phyloP scores from a whole-genome alignment of 208 protist species.

The Trypanosoma congolense region DNA sequence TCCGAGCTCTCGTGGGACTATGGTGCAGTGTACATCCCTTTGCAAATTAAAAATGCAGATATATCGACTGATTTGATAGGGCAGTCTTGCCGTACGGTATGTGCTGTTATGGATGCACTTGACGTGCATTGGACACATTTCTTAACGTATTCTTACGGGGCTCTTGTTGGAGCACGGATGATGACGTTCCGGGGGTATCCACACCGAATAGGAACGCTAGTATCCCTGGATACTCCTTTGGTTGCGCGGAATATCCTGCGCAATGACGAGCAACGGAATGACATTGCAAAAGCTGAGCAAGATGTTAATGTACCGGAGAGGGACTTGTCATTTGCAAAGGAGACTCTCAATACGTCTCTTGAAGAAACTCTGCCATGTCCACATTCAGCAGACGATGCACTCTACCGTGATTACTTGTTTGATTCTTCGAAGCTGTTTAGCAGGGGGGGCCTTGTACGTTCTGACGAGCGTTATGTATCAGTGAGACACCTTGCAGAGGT shows the following conservation, averaged over 20 bases:
- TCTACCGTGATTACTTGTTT: constrained; percentile 59
- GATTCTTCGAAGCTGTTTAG: constrained; percentile 30
- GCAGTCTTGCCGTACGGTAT: constrained; percentile 54
- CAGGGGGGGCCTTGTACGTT: constrained; percentile 40
- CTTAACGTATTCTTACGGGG: constrained; percentile 69
- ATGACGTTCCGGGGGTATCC: constrained; percentile 43
- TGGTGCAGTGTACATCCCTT: constrained; percentile 74
- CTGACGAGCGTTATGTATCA: constrained; percentile 58
- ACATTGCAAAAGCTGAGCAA: constrained; percentile 55
- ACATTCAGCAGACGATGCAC: constrained; percentile 26
- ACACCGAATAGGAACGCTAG: constrained; percentile 65
- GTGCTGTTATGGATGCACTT: constrained; percentile 72
- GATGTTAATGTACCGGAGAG: constrained; percentile 74
- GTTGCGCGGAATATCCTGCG: constrained; percentile 50
- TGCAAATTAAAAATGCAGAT: constrained; percentile 23
- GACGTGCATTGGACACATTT: constrained; percentile 78
- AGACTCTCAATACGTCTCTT: constrained; percentile 36
- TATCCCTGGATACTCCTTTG: constrained; percentile 73
- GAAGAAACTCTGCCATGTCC: constrained; percentile 46
- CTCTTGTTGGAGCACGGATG: constrained; percentile 74
- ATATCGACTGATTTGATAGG: constrained; percentile 30
- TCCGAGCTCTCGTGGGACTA: constrained; percentile 58
- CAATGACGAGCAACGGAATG: constrained; percentile 46
- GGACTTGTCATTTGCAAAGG: constrained; percentile 57
- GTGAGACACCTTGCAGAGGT: constrained; percentile 48